Percentiles rank a stretch among this genome's conserved stretches.
Conservation (phyloP, 2,329 filamentous ascomycete genomes). For the Apiospora koreana region DNA sequence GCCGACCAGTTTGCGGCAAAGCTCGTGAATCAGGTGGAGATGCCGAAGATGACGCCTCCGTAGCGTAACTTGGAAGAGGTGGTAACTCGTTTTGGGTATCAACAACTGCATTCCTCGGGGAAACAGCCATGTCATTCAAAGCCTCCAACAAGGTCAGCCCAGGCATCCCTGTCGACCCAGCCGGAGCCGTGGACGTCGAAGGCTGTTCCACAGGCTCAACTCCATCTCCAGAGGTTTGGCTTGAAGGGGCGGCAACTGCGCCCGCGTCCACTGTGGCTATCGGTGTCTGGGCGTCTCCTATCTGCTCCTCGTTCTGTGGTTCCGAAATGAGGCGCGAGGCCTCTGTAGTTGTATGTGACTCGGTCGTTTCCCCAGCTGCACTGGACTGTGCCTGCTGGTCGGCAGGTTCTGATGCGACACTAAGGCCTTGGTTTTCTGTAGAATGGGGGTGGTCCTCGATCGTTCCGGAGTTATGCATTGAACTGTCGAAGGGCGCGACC, state of each 20-base stretch:
- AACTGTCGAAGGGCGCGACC: neutral
- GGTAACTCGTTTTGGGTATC: neutral
- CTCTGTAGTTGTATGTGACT: neutral
- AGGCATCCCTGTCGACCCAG: neutral
- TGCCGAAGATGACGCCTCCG: neutral
- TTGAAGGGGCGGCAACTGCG: neutral
- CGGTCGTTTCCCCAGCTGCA: neutral
- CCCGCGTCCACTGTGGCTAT: neutral
- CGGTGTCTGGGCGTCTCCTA: neutral
- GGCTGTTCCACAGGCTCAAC: neutral
- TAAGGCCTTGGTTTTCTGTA: neutral
- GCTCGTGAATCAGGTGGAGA: neutral
- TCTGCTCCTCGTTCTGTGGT: neutral
- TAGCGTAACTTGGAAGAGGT: neutral
- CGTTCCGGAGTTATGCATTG: neutral
- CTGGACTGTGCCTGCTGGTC: neutral
- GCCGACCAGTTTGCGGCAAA: neutral
- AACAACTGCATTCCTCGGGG: neutral
- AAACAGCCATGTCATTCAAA: neutral
- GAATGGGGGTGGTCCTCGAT: neutral
- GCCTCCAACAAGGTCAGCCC: neutral
- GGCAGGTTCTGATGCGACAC: neutral
- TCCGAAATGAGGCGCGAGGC: neutral
- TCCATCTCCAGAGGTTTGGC: neutral
- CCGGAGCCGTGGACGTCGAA: neutral